Conservation (phyloP, 371 early-diverging fungal genomes). For the Mycotypha africana region DNA sequence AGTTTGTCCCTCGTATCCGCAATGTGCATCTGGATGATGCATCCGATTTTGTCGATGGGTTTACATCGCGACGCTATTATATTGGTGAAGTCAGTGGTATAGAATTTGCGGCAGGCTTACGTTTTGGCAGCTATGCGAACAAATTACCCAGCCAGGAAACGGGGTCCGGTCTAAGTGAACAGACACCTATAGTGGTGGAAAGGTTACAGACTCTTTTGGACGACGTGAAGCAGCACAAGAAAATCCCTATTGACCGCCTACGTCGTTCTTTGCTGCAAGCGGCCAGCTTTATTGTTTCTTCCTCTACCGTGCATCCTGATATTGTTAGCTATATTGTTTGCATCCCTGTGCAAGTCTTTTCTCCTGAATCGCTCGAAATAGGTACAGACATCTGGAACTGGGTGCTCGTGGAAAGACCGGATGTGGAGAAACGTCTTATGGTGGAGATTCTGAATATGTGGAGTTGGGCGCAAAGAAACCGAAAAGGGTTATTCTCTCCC, state of each 20-base stretch:
- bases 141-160: constrained; percentile 4
- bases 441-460: constrained; percentile 78
- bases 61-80: constrained; percentile 49
- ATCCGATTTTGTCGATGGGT: constrained; percentile 55
- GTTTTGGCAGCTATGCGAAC: background rate
- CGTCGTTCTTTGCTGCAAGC: constrained; percentile 36
- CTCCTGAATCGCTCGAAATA: constrained; percentile 71
- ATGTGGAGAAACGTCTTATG: constrained; percentile 76
- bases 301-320: constrained; percentile 55
- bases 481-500: constrained; percentile 74
- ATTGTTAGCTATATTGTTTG: constrained; percentile 78
- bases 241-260: constrained; percentile 42
- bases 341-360: constrained; percentile 80
- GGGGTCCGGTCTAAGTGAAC: constrained; percentile 20
- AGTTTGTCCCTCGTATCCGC: constrained; percentile 42
- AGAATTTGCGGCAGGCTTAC: constrained; percentile 19
- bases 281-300: constrained; percentile 15
- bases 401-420: constrained; percentile 77
- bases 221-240: constrained; percentile 35
- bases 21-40: constrained; percentile 46
- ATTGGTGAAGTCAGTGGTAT: constrained; percentile 63
- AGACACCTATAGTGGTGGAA: constrained; percentile 39
- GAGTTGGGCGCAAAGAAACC: constrained; percentile 73
- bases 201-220: constrained; percentile 28
- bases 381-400: constrained; percentile 84